Evolutionary conservation across 2,329 filamentous ascomycete species (phyloP).

Genomic region (Gliomastix tumulicola): DNA sequence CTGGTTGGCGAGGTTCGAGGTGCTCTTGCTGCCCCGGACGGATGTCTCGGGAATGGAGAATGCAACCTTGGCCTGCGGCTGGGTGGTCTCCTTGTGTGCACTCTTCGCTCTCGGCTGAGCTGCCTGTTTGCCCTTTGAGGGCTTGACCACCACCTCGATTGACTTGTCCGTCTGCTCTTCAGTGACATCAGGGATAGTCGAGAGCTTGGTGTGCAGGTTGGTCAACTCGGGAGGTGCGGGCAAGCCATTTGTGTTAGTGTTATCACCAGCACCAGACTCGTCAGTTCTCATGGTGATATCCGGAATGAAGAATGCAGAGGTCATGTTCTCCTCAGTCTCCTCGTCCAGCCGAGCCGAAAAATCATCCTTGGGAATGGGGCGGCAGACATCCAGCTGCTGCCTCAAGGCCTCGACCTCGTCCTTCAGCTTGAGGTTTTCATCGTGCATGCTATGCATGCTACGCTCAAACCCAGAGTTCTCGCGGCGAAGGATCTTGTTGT

Average conservation of each 20-base stretch:
- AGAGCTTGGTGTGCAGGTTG: constrained; percentile 19
- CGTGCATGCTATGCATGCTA: constrained; percentile 35
- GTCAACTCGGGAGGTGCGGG: constrained; percentile 19
- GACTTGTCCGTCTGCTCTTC: constrained; percentile 16
- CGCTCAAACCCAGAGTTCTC: constrained; percentile 42
- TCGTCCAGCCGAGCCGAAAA: constrained; percentile 24
- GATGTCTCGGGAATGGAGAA: constrained; percentile 32
- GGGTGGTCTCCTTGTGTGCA: constrained; percentile 14
- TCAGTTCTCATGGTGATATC: constrained; percentile 48
- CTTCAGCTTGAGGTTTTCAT: constrained; percentile 38
- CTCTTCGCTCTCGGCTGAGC: constrained; percentile 16
- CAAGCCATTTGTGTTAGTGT: constrained; percentile 21
- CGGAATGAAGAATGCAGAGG: constrained; percentile 50
- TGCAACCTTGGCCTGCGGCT: constrained; percentile 28
- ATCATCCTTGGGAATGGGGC: constrained; percentile 27
- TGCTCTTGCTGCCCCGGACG: constrained; percentile 14
- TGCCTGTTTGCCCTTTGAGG: constrained; percentile 15
- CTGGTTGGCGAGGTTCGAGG: constrained; percentile 28
- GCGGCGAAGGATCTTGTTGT: constrained; percentile 40
- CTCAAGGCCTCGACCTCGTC: constrained; percentile 39
- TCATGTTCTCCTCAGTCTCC: constrained; percentile 45
- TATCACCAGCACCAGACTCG: constrained; percentile 19
- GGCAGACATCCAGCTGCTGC: constrained; percentile 34
- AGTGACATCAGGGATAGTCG: constrained; percentile 17
- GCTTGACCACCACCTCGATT: constrained; percentile 5